Percentiles rank a stretch among this genome's conserved stretches.
Conservation (phyloP, 768 basidiomycete species). For the Coprinopsis strossmayeri region DNA sequence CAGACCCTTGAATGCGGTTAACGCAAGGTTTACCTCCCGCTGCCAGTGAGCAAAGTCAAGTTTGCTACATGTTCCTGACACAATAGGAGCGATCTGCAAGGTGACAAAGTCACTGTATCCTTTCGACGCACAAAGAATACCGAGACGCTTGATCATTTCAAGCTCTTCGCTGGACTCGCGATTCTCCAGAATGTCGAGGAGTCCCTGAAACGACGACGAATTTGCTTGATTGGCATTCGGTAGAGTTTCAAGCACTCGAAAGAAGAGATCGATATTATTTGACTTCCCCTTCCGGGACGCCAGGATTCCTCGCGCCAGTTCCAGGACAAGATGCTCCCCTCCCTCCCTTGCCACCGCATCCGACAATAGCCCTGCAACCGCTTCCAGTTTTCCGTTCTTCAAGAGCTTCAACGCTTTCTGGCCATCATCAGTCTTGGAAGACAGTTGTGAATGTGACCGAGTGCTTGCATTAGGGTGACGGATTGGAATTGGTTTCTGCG, state of each 20-base stretch:
- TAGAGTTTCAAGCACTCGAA: constrained; percentile 1
- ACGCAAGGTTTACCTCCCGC: background rate
- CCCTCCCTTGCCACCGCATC: background rate
- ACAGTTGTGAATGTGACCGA: background rate
- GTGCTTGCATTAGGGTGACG: background rate
- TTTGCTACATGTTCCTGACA: background rate
- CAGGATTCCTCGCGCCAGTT: background rate
- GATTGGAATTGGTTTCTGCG: background rate
- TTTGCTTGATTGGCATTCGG: constrained; percentile 2
- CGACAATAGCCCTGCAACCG: background rate
- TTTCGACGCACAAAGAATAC: constrained; percentile 7
- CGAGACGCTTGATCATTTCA: background rate
- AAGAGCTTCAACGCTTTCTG: background rate
- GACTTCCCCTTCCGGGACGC: background rate
- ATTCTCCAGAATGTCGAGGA: background rate
- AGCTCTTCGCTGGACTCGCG: background rate
- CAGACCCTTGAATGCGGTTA: constrained; percentile 3
- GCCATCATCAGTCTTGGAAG: background rate
- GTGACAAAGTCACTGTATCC: constrained; percentile 9
- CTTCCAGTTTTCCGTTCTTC: background rate
- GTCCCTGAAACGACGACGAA: constrained; percentile 2
- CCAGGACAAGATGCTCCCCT: background rate
- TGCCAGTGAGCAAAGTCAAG: constrained; percentile 3
- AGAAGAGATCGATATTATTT: background rate
- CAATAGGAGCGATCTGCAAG: background rate